Conservation (phyloP, 2,329 filamentous ascomycete genomes). For the Sporothrix brunneoviolacea region DNA sequence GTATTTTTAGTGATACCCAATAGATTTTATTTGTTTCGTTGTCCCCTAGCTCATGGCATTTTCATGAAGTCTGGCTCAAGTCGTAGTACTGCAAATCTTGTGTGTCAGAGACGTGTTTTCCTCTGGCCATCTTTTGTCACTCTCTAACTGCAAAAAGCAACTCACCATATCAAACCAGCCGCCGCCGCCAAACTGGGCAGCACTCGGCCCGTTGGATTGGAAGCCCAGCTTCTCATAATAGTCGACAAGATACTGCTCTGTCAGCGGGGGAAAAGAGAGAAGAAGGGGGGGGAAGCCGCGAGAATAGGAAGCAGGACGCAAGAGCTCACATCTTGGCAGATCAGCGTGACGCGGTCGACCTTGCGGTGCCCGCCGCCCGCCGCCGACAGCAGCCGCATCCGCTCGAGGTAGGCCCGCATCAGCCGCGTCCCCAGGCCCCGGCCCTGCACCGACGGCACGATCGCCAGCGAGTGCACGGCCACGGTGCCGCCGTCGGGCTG, state of each 20-base stretch:
- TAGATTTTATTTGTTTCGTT: conserved; percentile 4
- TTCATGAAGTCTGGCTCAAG: neutral
- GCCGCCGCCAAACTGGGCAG: conserved; percentile 67
- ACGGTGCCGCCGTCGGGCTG: conserved; percentile 67
- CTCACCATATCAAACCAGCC: conserved; percentile 76
- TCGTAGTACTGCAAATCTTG: conserved; percentile 7
- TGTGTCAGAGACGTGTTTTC: neutral
- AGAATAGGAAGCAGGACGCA: neutral
- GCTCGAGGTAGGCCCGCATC: conserved; percentile 69
- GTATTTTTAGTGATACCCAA: conserved; percentile 1
- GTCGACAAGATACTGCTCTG: conserved; percentile 52
- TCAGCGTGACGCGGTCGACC: conserved; percentile 59
- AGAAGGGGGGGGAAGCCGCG: conserved; percentile 10
- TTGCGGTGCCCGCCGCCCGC: conserved; percentile 31
- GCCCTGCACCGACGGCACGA: conserved; percentile 67
- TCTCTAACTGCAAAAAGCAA: too few relatives aligned
- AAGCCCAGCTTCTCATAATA: conserved; percentile 79
- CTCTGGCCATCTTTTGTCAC: too few relatives aligned
- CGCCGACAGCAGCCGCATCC: conserved; percentile 55
- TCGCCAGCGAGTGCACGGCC: conserved; percentile 74
- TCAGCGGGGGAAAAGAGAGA: neutral
- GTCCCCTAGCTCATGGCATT: too few relatives aligned
- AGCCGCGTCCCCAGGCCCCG: conserved; percentile 68
- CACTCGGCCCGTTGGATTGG: conserved; percentile 58
- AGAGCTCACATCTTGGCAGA: conserved; percentile 59